Conservation (phyloP, 306 rosid genomes). For the Cucurbita pepo region DNA sequence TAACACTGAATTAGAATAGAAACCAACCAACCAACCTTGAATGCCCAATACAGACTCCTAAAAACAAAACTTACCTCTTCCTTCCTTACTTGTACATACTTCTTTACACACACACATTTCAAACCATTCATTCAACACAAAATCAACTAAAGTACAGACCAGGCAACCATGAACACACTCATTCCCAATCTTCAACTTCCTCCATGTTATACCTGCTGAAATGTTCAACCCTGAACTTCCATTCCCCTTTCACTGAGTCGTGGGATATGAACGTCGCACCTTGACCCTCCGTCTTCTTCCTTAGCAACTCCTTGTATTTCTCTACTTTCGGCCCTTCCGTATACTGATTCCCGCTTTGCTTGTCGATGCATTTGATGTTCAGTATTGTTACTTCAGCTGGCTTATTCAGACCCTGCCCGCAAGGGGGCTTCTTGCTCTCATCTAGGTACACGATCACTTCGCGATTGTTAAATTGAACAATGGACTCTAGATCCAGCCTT, state of each 20-base stretch:
- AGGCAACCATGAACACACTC: neutral
- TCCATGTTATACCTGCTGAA: conserved; percentile 53
- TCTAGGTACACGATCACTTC: conserved; percentile 93
- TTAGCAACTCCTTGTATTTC: conserved; percentile 82
- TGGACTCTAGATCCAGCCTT: conserved; percentile 75
- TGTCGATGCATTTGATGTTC: conserved; percentile 75
- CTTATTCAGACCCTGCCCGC: conserved; percentile 94
- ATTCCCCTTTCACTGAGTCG: conserved; percentile 68
- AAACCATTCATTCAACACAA: neutral
- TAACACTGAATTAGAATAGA: neutral
- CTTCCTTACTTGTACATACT: neutral
- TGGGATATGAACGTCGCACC: conserved; percentile 78
- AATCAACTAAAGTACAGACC: neutral
- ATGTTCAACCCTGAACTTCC: conserved; percentile 83
- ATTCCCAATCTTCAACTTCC: conserved; percentile 5
- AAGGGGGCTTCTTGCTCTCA: conserved; percentile 83
- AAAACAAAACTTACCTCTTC: neutral
- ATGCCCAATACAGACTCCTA: neutral
- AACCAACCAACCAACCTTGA: neutral
- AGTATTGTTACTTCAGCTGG: conserved; percentile 95
- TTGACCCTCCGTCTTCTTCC: conserved; percentile 82
- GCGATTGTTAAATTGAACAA: conserved; percentile 76
- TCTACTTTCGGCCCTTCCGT: conserved; percentile 67
- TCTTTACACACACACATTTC: neutral
- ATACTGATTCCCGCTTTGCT: conserved; percentile 50